Conservation (phyloP, 2,329 filamentous ascomycete species). For the Boeremia exigua region DNA sequence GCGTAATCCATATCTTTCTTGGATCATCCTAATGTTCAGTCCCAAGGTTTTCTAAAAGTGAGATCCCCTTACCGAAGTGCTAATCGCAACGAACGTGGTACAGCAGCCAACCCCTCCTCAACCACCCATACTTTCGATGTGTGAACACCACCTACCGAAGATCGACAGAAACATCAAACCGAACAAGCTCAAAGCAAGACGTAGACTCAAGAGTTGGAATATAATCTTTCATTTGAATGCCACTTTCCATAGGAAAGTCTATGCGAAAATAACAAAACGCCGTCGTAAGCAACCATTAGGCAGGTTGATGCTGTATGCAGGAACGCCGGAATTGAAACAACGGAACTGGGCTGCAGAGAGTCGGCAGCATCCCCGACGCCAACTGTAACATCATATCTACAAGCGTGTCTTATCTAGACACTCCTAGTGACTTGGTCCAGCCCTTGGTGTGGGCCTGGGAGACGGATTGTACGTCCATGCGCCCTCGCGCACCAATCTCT, state of each 20-base stretch:
- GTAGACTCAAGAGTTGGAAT: background rate
- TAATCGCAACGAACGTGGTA: background rate
- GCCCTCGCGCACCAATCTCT: constrained; percentile 80
- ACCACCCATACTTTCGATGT: background rate
- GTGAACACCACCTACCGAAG: background rate
- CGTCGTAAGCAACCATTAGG: constrained; percentile 12
- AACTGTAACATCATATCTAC: constrained; percentile 1
- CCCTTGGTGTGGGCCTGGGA: constrained; percentile 33
- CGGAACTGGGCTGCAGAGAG: background rate
- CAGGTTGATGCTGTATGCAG: constrained; percentile 9
- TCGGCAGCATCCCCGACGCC: background rate
- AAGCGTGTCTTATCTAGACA: background rate
- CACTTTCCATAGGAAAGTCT: constrained; percentile 12
- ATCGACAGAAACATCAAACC: background rate
- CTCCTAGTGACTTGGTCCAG: constrained; percentile 14
- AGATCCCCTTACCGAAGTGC: background rate
- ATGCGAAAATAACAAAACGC: constrained; percentile 10
- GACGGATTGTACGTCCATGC: constrained; percentile 67
- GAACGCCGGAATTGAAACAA: constrained; percentile 9
- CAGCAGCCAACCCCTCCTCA: background rate
- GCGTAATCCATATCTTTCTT: background rate
- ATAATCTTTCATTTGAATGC: constrained; percentile 7
- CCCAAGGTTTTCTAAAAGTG: background rate
- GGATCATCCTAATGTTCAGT: background rate
- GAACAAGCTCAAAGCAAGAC: background rate